Conservation (phyloP, 2,329 filamentous ascomycete species). For the Berkeleyomyces basicola region DNA sequence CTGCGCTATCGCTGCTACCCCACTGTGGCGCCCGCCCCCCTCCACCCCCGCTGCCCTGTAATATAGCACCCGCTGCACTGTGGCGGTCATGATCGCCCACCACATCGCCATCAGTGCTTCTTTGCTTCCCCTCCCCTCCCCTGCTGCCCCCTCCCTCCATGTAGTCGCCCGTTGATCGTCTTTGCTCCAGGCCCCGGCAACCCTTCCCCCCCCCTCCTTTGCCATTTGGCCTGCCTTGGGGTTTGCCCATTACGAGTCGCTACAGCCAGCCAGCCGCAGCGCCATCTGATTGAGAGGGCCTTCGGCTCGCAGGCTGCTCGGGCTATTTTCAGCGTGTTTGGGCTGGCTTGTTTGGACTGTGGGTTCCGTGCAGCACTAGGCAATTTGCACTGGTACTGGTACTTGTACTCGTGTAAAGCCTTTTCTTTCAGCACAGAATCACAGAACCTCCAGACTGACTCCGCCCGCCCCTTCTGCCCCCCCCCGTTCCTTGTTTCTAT, state of each 20-base stretch:
- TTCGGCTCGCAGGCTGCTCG: neutral
- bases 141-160: neutral
- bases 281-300: neutral
- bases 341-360: constrained; percentile 1
- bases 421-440: neutral
- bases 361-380: neutral
- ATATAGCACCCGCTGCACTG: no score
- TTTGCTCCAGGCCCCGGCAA: neutral
- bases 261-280: neutral
- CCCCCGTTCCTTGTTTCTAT: neutral
- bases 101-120: no score
- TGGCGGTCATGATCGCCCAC: no score
- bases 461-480: neutral
- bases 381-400: no score
- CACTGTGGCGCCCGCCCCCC: no score
- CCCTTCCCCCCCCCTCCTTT: neutral
- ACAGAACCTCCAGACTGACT: neutral
- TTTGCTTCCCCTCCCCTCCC: neutral
- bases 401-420: no score
- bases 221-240: neutral
- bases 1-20: no score
- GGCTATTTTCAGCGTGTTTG: neutral
- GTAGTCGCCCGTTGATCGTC: neutral
- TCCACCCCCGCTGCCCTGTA: no score
- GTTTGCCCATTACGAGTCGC: neutral